Conservation (phyloP, 768 basidiomycete genomes). For the Suillus subaureus region DNA sequence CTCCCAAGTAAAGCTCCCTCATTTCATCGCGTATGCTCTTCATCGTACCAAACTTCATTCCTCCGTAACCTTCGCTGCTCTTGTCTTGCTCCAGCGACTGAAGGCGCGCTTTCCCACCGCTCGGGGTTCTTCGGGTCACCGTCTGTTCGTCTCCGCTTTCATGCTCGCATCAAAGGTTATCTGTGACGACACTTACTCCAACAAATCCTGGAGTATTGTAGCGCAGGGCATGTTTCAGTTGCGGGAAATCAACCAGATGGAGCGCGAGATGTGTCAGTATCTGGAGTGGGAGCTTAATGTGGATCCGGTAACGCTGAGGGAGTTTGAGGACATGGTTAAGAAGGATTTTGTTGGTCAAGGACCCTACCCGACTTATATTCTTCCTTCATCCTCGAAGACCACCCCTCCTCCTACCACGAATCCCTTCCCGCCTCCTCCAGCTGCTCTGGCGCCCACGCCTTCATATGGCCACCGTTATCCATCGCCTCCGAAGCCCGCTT, state of each 20-base stretch:
- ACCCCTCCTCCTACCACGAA: conserved; percentile 40
- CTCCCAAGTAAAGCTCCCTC: conserved; percentile 42
- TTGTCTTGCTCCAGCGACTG: conserved; percentile 60
- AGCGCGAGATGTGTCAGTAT: conserved; percentile 81
- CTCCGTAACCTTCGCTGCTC: conserved; percentile 44
- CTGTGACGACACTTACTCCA: conserved; percentile 92
- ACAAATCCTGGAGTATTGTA: conserved; percentile 91
- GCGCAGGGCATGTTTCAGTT: conserved; percentile 84
- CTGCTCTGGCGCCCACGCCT: conserved; percentile 28
- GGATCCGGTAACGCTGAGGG: conserved; percentile 58
- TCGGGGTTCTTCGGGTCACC: conserved; percentile 73
- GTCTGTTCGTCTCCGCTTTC: conserved; percentile 71
- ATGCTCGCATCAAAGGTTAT: conserved; percentile 82
- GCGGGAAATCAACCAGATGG: conserved; percentile 82
- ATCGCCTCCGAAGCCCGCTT: conserved; percentile 32
- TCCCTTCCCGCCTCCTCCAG: conserved; percentile 35
- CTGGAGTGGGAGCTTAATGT: conserved; percentile 91
- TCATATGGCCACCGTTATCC: conserved; percentile 33
- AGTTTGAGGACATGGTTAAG: conserved; percentile 62
- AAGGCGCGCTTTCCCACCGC: conserved; percentile 76
- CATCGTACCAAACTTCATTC: conserved; percentile 66
- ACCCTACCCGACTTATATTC: conserved; percentile 64
- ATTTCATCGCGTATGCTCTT: conserved; percentile 69
- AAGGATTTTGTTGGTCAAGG: conserved; percentile 60
- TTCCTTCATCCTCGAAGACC: conserved; percentile 63